Conservation (phyloP, 2,329 filamentous ascomycete genomes). For the Sporothrix curviconia region DNA sequence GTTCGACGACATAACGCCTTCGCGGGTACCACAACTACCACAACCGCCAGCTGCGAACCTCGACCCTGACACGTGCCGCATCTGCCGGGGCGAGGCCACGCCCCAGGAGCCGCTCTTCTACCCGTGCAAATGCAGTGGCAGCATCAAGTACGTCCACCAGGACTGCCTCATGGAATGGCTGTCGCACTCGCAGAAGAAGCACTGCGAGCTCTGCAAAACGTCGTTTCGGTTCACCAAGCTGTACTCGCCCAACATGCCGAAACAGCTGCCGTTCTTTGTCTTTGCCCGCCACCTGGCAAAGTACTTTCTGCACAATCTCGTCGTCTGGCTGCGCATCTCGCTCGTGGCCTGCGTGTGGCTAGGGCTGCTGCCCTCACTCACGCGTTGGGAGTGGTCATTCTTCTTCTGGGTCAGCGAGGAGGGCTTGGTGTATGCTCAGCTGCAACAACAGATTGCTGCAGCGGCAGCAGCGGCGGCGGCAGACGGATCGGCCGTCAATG, state of each 20-base stretch:
- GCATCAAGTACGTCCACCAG: constrained; percentile 97
- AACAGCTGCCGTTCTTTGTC: constrained; percentile 68
- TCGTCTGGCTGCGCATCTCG: constrained; percentile 71
- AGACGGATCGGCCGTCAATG: background rate
- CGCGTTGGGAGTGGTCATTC: constrained; percentile 86
- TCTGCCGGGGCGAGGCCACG: constrained; percentile 86
- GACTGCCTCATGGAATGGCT: constrained; percentile 98
- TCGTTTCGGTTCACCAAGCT: constrained; percentile 97
- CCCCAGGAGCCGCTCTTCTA: constrained; percentile 84
- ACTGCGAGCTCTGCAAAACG: constrained; percentile 99
- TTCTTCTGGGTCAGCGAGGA: constrained; percentile 92
- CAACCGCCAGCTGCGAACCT: background rate
- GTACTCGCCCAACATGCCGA: constrained; percentile 91
- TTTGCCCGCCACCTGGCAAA: constrained; percentile 73
- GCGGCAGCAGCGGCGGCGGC: background rate
- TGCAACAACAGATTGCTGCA: background rate
- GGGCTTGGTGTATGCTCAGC: constrained; percentile 38
- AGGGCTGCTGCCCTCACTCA: constrained; percentile 78
- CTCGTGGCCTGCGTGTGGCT: constrained; percentile 86
- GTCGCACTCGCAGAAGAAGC: constrained; percentile 97
- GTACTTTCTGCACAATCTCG: constrained; percentile 63
- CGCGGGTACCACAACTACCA: too few species aligned
- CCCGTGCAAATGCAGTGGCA: constrained; percentile 97
- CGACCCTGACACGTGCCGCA: constrained; percentile 83
- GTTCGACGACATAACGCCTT: too few species aligned